These are phyloP conservation scores for Fusarium vanettenii DNA, from an alignment of 2,329 filamentous ascomycete genomes.

Conservation along the genomic window DNA sequence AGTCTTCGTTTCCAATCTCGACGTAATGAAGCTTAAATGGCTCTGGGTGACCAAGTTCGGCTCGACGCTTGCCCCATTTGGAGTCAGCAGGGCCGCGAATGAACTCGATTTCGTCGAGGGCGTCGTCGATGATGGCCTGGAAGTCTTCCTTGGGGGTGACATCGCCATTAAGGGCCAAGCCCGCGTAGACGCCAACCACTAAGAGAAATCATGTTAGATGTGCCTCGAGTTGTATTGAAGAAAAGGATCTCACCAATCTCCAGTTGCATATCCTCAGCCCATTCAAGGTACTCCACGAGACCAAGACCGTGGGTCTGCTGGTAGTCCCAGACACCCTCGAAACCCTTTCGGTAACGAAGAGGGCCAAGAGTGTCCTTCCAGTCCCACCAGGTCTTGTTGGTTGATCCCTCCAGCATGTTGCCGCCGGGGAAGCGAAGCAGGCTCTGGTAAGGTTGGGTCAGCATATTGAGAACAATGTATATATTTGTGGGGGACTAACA, in stretches of 20 bases:
- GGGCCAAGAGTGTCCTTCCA: conserved; percentile 67
- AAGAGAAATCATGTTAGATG: neutral
- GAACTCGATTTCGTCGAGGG: conserved; percentile 73
- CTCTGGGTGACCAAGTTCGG: conserved; percentile 68
- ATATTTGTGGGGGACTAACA: conserved; percentile 42
- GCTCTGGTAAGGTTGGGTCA: conserved; percentile 43
- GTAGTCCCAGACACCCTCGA: conserved; percentile 68
- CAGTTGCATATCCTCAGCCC: conserved; percentile 70
- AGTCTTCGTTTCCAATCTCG: conserved; percentile 77
- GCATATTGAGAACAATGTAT: accelerated
- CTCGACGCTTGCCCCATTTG: conserved; percentile 68
- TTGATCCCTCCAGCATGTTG: conserved; percentile 67
- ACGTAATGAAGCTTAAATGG: conserved; percentile 71
- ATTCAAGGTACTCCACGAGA: conserved; percentile 70
- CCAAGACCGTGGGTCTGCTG: conserved; percentile 72
- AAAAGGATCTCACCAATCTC: conserved; percentile 54
- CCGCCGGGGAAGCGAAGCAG: conserved; percentile 75
- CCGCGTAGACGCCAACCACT: conserved; percentile 69
- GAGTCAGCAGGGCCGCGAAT: conserved; percentile 65
- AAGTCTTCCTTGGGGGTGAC: conserved; percentile 64
- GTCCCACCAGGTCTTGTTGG: conserved; percentile 58
- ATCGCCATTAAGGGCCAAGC: conserved; percentile 65
- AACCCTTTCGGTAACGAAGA: conserved; percentile 65
- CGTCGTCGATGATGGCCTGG: conserved; percentile 67
- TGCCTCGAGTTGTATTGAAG: neutral